Evolutionary conservation across 108 stramenopile genomes (phyloP).

Genomic region (Nannochloropsis salina): DNA sequence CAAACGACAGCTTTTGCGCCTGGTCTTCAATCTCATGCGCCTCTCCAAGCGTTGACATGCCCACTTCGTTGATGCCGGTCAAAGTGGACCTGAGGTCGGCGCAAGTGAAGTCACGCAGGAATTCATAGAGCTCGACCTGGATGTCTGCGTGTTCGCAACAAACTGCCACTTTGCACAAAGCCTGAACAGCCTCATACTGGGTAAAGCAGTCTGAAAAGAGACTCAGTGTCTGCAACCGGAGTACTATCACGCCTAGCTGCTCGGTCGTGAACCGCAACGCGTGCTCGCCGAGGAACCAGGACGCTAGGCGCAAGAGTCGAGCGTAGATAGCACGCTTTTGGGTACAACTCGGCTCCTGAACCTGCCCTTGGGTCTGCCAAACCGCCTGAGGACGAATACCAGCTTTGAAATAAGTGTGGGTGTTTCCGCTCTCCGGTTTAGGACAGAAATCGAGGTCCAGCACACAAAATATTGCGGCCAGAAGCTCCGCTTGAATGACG

Average conservation of each 20-base stretch:
- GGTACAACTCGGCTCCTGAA: neutral
- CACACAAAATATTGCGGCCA: neutral
- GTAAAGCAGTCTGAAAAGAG: slow-evolving; percentile 1
- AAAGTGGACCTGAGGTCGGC: neutral
- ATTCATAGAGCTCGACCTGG: neutral
- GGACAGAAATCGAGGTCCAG: neutral
- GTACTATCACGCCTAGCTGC: slow-evolving; percentile 1
- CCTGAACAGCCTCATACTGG: neutral
- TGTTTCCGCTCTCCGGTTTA: neutral
- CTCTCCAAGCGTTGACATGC: neutral
- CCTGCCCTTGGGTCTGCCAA: neutral
- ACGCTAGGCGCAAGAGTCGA: neutral
- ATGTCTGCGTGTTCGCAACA: neutral
- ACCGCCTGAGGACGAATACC: neutral
- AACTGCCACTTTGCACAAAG: neutral
- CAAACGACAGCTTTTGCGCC: neutral
- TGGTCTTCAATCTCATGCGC: neutral
- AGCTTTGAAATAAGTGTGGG: neutral
- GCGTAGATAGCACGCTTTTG: neutral
- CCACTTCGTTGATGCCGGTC: neutral
- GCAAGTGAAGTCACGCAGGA: neutral
- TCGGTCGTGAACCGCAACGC: neutral
- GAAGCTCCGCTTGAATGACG: neutral
- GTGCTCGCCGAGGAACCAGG: neutral
- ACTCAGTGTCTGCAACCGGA: neutral